Evolutionary conservation across 371 early-diverging fungal genomes (phyloP).

Genomic region (Mycotypha africana): DNA sequence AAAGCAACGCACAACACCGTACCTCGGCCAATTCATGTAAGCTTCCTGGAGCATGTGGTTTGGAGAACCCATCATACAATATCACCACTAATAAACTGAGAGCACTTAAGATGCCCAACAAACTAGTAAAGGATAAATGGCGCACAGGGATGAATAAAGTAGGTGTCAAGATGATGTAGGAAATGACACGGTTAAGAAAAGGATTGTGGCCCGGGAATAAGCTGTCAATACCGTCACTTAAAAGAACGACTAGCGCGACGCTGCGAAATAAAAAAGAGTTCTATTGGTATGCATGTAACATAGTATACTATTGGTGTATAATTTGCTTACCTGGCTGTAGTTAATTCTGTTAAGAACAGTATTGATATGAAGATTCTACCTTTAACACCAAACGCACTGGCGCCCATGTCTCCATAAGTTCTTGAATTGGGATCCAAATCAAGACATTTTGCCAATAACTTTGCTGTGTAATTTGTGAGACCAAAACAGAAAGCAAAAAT

Average conservation of each 20-base stretch:
- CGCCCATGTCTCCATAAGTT: constrained; percentile 68
- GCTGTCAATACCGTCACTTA: constrained; percentile 38
- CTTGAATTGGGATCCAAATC: constrained; percentile 37
- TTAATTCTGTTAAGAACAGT: constrained; percentile 62
- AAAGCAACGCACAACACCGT: no score
- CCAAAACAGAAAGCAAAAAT: constrained; percentile 53
- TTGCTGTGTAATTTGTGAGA: constrained; percentile 62
- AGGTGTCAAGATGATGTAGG: constrained; percentile 41
- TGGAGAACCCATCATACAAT: constrained; percentile 45
- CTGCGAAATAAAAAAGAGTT: constrained; percentile 1
- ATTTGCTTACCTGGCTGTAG: constrained; percentile 45
- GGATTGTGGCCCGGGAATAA: constrained; percentile 31
- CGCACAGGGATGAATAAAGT: constrained; percentile 45
- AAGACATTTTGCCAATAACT: constrained; percentile 56
- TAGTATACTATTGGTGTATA: background rate
- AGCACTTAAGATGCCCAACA: constrained; percentile 48
- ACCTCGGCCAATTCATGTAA: constrained; percentile 51
- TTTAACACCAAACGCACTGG: constrained; percentile 59
- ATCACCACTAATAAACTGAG: constrained; percentile 37
- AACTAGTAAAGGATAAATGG: constrained; percentile 43
- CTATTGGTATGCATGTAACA: background rate
- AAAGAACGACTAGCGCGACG: constrained; percentile 36
- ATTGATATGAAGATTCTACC: constrained; percentile 45
- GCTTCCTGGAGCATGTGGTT: constrained; percentile 50
- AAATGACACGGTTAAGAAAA: constrained; percentile 21